Evolutionary conservation across 129 eudicot genomes (phyloP).

Genomic region (Flaveria sonorensis): DNA sequence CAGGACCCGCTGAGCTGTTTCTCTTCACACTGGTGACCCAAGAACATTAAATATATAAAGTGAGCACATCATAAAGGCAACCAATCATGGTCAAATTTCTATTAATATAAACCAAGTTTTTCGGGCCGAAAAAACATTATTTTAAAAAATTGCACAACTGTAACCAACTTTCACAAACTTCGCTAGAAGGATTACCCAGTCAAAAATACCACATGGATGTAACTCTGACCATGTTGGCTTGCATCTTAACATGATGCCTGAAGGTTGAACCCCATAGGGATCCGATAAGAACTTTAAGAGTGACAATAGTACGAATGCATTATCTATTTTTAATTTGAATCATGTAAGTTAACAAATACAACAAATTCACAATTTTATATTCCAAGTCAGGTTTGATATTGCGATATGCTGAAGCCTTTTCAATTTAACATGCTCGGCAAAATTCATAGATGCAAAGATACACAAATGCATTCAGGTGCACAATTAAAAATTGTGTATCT

Average conservation of each 20-base stretch:
- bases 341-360: not conserved
- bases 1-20: constrained; percentile 33
- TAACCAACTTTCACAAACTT: not conserved
- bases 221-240: not conserved
- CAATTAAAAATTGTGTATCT: not conserved
- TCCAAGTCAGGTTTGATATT: not conserved
- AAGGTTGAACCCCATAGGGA: not conserved
- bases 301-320: not conserved
- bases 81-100: not conserved
- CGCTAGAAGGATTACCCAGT: not conserved
- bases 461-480: not conserved
- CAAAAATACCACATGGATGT: not conserved
- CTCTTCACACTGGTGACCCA: constrained; percentile 52
- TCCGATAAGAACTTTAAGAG: too few species aligned
- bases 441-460: not conserved
- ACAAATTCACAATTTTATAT: not conserved
- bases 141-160: not conserved
- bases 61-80: not conserved
- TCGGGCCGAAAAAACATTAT: not conserved
- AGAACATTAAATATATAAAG: constrained; percentile 6
- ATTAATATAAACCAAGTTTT: not conserved
- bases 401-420: not conserved
- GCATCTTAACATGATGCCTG: not conserved
- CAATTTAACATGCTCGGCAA: not conserved
- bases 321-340: too few species aligned